Base-by-base conservation (phyloP, 805 yeast species). In the Isabelozyma rhagii region DNA sequence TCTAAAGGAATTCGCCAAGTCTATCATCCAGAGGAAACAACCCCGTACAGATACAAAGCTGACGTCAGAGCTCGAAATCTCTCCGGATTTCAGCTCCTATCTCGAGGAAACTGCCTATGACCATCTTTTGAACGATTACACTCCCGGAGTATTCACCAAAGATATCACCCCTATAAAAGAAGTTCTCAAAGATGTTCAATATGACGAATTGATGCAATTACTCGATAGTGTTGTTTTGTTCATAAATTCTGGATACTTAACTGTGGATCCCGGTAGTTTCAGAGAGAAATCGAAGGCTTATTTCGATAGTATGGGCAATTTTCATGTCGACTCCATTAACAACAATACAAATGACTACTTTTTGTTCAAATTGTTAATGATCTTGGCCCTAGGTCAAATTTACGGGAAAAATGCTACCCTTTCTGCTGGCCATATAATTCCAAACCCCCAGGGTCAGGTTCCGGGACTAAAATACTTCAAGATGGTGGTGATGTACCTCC, bases 401-500 rank as follows among this genome's bases (percentile, higher is more conserved):
- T 65, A 64, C 43, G 49, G 57, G 21, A 41, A 34, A 4, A 39
- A 51, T 5, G 54, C 55, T 7, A 31, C 50, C 21, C 43, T 53
- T 7, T 52, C 55, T n/a, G 7, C 15, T 2, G 14, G 36, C 11
- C 31, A 28, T 15, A 34, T 40, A 29, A 9, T 31, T 4, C 36
- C 36, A 4, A 31, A 31, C 3, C 36, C 36, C n/a, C 36, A 10
- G 4, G 36, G 36, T 10, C 10, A 31, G 3, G 45, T 60, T 3
- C 69, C 69, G 2, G 70, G 70, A 4, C 38, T 60, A 4, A 40
- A 50, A 7, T 61, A 54, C 40, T 65, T 65, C 44, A 46, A 52
- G 34, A 31, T 57, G 21, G 63, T 60, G 13, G 45, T 63, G 5
- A 49, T 51, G 21, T 48, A 53, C 39, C 43, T 64, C 11, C 68